Conservation (phyloP, 2,329 filamentous ascomycete genomes). For the Gyromitra esculenta region DNA sequence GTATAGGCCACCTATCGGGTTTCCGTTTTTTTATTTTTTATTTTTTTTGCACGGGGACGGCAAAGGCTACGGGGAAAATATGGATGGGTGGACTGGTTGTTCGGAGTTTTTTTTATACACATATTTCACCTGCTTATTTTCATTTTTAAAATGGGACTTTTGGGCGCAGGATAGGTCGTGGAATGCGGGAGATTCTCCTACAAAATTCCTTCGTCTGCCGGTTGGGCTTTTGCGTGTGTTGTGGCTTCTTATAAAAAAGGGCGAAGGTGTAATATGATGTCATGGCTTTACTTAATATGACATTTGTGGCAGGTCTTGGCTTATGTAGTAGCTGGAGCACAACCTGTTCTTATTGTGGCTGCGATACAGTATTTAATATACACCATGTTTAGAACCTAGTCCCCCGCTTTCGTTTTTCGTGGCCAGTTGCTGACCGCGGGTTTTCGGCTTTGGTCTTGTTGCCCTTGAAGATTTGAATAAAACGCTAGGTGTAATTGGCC, state of each 20-base stretch:
- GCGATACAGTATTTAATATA: constrained; percentile 10
- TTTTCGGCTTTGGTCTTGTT: not conserved
- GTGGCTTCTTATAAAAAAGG: not conserved
- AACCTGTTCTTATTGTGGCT: constrained; percentile 3
- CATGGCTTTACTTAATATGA: constrained; percentile 13
- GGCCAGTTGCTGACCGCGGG: not conserved
- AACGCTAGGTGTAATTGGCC: not conserved
- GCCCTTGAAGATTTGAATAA: not conserved
- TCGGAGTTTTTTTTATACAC: constrained; percentile 25
- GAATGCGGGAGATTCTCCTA: constrained; percentile 26
- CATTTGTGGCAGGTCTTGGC: constrained; percentile 6
- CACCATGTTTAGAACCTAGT: not conserved
- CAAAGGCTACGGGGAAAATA: not conserved
- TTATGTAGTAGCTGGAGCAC: not conserved
- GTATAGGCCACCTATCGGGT: not conserved
- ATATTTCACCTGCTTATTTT: constrained; percentile 3
- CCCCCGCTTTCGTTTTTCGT: constrained; percentile 13
- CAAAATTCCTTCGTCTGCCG: constrained; percentile 19
- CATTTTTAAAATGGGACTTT: constrained; percentile 23
- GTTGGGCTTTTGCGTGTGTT: constrained; percentile 12
- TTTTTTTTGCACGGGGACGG: constrained; percentile 3
- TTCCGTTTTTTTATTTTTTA: not conserved
- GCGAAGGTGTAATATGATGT: constrained; percentile 19
- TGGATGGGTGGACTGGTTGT: constrained; percentile 23
- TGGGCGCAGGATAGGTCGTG: not conserved